These are phyloP conservation scores for Pythium sp. DNA, from an alignment of 352 stramenopile genomes.

Conservation along the genomic window DNA sequence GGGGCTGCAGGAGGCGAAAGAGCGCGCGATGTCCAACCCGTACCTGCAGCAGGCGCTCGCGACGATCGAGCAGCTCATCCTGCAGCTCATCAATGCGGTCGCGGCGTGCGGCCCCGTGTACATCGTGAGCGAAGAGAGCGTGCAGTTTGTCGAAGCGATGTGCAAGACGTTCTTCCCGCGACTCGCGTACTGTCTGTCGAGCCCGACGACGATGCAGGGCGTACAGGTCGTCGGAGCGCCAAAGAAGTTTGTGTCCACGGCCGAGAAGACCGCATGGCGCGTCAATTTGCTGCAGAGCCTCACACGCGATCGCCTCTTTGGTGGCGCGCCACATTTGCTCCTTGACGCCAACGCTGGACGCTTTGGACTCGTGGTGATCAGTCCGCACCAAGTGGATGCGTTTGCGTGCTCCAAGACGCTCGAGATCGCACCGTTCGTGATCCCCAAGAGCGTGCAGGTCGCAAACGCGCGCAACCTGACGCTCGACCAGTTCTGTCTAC, in stretches of 20 bases:
- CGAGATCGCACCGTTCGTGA: constrained; percentile 52
- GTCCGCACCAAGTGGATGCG: constrained; percentile 53
- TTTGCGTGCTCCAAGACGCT: constrained; percentile 47
- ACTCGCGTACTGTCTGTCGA: constrained; percentile 56
- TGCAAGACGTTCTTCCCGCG: constrained; percentile 64
- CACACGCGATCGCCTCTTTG: constrained; percentile 55
- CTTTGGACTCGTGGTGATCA: constrained; percentile 62
- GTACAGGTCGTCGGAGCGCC: constrained; percentile 61
- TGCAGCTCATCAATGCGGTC: constrained; percentile 49
- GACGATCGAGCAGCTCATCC: constrained; percentile 51
- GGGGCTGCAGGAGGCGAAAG: constrained; percentile 46
- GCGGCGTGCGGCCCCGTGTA: constrained; percentile 52
- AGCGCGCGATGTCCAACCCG: constrained; percentile 38
- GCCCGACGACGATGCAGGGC: constrained; percentile 43
- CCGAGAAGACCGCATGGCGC: constrained; percentile 54
- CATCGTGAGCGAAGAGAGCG: constrained; percentile 64
- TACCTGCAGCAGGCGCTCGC: constrained; percentile 50
- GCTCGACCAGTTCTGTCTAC: constrained; percentile 53
- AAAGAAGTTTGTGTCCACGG: constrained; percentile 44
- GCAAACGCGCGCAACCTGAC: constrained; percentile 44
- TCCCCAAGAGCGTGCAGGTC: constrained; percentile 60
- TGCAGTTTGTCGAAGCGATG: constrained; percentile 56
- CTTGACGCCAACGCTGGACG: constrained; percentile 31
- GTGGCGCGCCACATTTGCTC: constrained; percentile 39
- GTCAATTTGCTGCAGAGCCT: constrained; percentile 53